A percentile compares a stretch with the other conserved stretches of the same genome.
Conservation (phyloP, 345 rosid genomes). For the Geranium rotundifolium region DNA sequence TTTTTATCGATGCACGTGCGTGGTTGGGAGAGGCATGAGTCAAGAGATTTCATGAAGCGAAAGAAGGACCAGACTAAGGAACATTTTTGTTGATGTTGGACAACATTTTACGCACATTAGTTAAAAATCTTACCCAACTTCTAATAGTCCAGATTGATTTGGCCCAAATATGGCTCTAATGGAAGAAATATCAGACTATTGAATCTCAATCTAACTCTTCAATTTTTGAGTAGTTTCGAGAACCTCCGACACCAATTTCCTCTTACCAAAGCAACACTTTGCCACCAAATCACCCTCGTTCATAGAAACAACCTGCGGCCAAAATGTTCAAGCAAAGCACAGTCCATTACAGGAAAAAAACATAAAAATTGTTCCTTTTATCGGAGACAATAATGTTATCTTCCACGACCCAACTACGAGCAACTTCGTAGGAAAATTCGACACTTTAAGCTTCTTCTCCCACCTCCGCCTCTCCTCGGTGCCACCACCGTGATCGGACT, state of each 20-base stretch:
- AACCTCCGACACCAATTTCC: conserved; percentile 55
- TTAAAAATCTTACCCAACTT: conserved; percentile 24
- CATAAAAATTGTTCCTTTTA: too few relatives aligned
- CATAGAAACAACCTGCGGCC: conserved; percentile 16
- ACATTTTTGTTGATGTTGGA: too few relatives aligned
- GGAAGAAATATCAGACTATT: conserved; percentile 24
- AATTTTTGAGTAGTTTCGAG: conserved; percentile 24
- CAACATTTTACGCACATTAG: too few relatives aligned
- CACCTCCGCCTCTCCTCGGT: neutral
- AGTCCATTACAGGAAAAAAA: too few relatives aligned
- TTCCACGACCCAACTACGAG: conserved; percentile 37
- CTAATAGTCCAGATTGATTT: conserved; percentile 18
- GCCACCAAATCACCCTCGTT: conserved; percentile 41
- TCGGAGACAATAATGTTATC: conserved; percentile 23
- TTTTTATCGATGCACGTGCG: too few relatives aligned
- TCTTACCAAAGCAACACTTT: conserved; percentile 47
- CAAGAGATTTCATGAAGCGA: too few relatives aligned
- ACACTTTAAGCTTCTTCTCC: conserved; percentile 26
- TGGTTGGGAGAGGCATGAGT: too few relatives aligned
- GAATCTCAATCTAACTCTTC: conserved; percentile 33
- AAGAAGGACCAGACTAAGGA: too few relatives aligned
- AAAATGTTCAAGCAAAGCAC: too few relatives aligned
- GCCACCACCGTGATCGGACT: neutral
- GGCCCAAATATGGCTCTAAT: conserved; percentile 11
- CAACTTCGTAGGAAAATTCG: conserved; percentile 21